These are phyloP conservation scores for Ustilago cynodontis DNA, from an alignment of 1,284 basidiomycete species.

Conservation along the genomic window DNA sequence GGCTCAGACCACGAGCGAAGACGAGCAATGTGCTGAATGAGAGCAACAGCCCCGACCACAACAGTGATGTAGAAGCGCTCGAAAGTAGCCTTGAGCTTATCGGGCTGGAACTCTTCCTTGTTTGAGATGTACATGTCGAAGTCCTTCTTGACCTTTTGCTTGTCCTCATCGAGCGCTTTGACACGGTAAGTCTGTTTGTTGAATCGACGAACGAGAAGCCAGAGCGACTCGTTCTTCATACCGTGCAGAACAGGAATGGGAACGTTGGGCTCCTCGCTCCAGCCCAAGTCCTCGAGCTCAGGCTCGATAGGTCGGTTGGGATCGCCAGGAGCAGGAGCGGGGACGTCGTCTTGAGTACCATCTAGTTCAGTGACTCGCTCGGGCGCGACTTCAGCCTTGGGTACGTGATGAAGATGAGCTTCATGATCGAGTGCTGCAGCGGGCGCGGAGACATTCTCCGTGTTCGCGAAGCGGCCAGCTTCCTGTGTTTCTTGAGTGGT, in stretches of 20 bases:
- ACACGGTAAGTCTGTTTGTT: constrained; percentile 73
- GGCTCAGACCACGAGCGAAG: constrained; percentile 75
- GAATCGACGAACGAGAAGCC: constrained; percentile 72
- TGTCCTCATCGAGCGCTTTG: constrained; percentile 62
- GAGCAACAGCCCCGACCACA: constrained; percentile 72
- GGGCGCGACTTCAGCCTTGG: constrained; percentile 44
- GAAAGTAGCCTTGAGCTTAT: constrained; percentile 73
- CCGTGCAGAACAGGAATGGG: constrained; percentile 67
- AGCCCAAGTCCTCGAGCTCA: constrained; percentile 58
- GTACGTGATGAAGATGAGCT: constrained; percentile 45
- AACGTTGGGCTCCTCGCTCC: constrained; percentile 57
- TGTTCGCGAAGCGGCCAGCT: constrained; percentile 35
- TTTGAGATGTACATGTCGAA: constrained; percentile 73
- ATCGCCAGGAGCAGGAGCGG: constrained; percentile 49
- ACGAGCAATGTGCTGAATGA: constrained; percentile 73
- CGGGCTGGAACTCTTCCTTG: constrained; percentile 73
- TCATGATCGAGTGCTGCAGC: constrained; percentile 45
- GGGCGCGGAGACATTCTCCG: constrained; percentile 13
- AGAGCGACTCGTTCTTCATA: constrained; percentile 72
- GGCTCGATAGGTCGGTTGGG: constrained; percentile 53
- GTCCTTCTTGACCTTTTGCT: constrained; percentile 41
- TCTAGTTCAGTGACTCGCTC: constrained; percentile 32
- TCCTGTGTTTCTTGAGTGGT: constrained; percentile 16
- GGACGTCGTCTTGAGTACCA: constrained; percentile 37
- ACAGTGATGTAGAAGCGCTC: constrained; percentile 74